Evolutionary conservation across 192 early-diverging fungal species (phyloP).

Genomic region (Rhizoclosmatium globosum): DNA sequence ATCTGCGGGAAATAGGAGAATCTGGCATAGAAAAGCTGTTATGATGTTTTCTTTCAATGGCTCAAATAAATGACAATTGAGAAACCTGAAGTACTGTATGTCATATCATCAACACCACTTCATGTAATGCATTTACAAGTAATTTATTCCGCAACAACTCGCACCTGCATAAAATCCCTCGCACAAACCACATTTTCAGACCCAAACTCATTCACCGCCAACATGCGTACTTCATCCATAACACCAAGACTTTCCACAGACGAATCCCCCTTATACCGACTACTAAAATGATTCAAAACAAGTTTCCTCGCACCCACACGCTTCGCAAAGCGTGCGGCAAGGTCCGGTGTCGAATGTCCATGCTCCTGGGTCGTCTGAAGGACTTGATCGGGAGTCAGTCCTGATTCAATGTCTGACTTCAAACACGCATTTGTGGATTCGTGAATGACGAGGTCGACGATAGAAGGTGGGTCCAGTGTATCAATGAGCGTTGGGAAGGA

Average conservation of each 20-base stretch:
- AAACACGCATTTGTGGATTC: slow-evolving; percentile 66
- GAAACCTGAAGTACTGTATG: too few species aligned
- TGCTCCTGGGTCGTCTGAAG: slow-evolving; percentile 45
- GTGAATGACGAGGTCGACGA: slow-evolving; percentile 57
- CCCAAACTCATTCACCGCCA: slow-evolving; percentile 56
- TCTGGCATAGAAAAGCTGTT: too few species aligned
- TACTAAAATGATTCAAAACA: slow-evolving; percentile 66
- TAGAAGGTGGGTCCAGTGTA: not conserved
- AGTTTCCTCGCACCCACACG: slow-evolving; percentile 46
- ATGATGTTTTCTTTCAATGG: too few species aligned
- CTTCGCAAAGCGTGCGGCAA: slow-evolving; percentile 59
- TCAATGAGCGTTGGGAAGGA: slow-evolving; percentile 8
- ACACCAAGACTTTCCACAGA: slow-evolving; percentile 42
- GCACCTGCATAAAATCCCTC: slow-evolving; percentile 42
- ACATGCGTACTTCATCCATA: slow-evolving; percentile 62
- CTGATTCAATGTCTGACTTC: slow-evolving; percentile 40
- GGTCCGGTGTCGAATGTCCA: slow-evolving; percentile 67
- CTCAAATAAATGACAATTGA: too few species aligned
- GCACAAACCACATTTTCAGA: slow-evolving; percentile 46
- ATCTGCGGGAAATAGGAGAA: too few species aligned
- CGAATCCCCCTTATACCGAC: slow-evolving; percentile 60
- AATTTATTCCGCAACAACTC: too few species aligned
- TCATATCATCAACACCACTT: too few species aligned
- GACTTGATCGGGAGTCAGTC: slow-evolving; percentile 45
- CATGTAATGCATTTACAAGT: too few species aligned